These are phyloP conservation scores for Apiospora kogelbergensis DNA, from an alignment of 2,329 filamentous ascomycete genomes.

Conservation along the genomic window DNA sequence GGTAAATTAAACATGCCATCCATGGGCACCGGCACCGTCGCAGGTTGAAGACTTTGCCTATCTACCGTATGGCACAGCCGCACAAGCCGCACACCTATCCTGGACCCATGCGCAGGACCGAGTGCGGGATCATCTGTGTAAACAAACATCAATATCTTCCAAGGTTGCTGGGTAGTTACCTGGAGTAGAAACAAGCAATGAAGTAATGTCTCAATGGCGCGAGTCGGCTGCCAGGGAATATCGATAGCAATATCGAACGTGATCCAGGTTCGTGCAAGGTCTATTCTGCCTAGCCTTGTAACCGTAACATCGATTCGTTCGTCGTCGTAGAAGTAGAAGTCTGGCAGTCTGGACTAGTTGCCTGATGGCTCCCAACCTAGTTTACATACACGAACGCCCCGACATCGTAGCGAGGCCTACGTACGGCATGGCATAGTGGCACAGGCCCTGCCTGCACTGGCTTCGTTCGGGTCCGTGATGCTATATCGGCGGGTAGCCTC, in stretches of 20 bases:
- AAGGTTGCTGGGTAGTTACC: neutral
- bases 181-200: neutral
- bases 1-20: neutral
- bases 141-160: neutral
- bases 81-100: neutral
- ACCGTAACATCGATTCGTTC: neutral
- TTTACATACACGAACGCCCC: neutral
- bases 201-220: neutral
- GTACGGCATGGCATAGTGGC: neutral
- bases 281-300: neutral
- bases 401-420: neutral
- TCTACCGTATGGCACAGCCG: neutral
- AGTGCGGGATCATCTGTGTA: neutral
- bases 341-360: neutral
- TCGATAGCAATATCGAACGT: neutral
- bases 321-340: neutral
- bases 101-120: neutral
- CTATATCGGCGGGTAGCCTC: neutral
- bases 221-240: neutral
- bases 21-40: neutral
- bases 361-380: neutral
- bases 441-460: constrained; percentile 1
- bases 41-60: neutral
- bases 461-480: neutral
- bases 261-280: neutral